phyloP scores from a whole-genome alignment of 192 early-diverging fungal species.

The Funneliformis geosporum region DNA sequence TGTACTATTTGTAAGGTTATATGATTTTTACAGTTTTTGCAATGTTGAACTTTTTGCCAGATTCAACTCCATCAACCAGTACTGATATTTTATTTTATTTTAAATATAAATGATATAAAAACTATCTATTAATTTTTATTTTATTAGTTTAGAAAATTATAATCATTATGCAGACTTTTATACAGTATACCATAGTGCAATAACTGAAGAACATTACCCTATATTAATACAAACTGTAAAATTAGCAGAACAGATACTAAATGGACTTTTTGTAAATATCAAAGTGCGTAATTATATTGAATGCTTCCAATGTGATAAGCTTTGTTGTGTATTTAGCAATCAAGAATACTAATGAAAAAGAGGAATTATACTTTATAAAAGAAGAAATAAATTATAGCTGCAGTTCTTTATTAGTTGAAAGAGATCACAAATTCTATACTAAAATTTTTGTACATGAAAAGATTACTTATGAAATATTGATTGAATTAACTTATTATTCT shows the following conservation, averaged over 20 bases:
- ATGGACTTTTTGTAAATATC: neutral
- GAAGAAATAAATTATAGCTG: neutral
- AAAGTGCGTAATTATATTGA: neutral
- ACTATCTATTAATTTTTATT: neutral
- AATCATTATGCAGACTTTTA: neutral
- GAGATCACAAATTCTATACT: neutral
- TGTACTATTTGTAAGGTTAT: neutral
- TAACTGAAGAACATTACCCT: neutral
- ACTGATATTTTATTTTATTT: neutral
- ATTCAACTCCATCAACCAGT: neutral
- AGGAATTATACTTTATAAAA: neutral
- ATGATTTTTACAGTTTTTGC: neutral
- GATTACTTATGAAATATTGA: neutral
- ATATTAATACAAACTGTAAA: neutral
- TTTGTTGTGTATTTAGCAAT: neutral
- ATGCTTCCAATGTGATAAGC: neutral
- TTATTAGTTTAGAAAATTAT: neutral
- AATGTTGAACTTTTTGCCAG: neutral
- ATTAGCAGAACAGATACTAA: neutral
- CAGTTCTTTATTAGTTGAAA: neutral
- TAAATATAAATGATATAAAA: neutral
- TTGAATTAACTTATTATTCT: slow-evolving; percentile 7
- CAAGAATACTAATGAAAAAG: neutral
- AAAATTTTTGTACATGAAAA: neutral
- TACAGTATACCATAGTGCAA: neutral